Percentiles rank a stretch among this genome's conserved stretches.
Conservation (phyloP, 805 yeast species). For the Saccharomycopsis microspora region DNA sequence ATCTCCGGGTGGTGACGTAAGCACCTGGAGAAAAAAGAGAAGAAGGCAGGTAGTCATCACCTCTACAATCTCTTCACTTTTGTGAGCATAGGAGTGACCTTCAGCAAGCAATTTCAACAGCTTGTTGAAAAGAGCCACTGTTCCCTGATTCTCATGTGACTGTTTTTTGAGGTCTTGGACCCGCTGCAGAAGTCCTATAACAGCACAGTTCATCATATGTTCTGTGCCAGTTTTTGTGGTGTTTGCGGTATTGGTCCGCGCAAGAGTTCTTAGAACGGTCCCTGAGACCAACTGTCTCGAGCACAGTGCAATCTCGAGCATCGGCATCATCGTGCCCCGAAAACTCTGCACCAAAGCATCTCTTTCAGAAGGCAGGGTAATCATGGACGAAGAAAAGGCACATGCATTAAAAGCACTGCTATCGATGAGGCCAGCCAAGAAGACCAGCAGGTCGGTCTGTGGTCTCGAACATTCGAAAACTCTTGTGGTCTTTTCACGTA, state of each 20-base stretch:
- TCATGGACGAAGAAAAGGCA: neutral
- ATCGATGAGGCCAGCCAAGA: neutral
- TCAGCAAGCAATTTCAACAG: constrained; percentile 5
- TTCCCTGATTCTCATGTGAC: neutral
- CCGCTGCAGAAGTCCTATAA: constrained; percentile 9
- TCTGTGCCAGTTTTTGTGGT: neutral
- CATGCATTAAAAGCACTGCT: neutral
- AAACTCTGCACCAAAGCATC: constrained; percentile 7
- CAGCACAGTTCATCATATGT: constrained; percentile 2
- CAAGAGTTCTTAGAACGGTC: neutral
- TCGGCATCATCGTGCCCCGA: constrained; percentile 7
- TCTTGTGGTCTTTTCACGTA: neutral
- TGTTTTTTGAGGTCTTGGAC: constrained; percentile 1
- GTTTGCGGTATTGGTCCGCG: constrained; percentile 1
- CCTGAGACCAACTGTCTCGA: neutral
- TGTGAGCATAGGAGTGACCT: neutral
- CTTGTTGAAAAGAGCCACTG: constrained; percentile 6
- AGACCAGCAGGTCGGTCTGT: neutral
- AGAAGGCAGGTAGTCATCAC: constrained; percentile 3
- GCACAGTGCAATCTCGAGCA: neutral
- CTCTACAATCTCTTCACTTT: neutral
- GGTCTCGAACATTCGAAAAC: neutral
- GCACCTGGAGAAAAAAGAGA: constrained; percentile 10
- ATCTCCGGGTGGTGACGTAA: constrained; percentile 3
- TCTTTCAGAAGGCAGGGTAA: neutral